Conservation (phyloP, 148 eudicot genomes). For the Silene uniflora region DNA sequence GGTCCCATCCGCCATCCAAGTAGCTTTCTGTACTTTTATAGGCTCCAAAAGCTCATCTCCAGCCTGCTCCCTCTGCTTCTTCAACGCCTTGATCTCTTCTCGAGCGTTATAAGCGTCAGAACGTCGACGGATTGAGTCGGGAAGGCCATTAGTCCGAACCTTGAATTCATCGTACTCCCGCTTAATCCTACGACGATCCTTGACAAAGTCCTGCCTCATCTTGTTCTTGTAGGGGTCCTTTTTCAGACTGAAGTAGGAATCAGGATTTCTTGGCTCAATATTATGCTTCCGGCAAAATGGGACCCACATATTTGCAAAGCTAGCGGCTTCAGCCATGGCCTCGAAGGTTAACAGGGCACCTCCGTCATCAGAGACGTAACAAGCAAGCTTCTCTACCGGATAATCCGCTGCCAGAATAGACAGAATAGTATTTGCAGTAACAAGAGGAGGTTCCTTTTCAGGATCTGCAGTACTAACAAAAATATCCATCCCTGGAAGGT, state of each 20-base stretch:
- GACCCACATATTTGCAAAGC: slow-evolving; percentile 89
- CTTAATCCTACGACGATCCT: slow-evolving; percentile 85
- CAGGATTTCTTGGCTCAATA: slow-evolving; percentile 91
- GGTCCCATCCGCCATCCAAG: slow-evolving; percentile 95
- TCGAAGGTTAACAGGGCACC: slow-evolving; percentile 88
- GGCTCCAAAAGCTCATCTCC: slow-evolving; percentile 57
- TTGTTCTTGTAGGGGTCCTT: slow-evolving; percentile 88
- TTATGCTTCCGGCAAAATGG: slow-evolving; percentile 85
- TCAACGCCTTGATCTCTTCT: slow-evolving; percentile 85
- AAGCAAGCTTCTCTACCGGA: slow-evolving; percentile 85
- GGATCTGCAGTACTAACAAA: slow-evolving; percentile 96
- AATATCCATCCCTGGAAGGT: slow-evolving; percentile 82
- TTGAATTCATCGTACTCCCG: slow-evolving; percentile 96
- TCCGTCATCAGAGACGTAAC: slow-evolving; percentile 96
- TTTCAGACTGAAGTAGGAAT: slow-evolving; percentile 66
- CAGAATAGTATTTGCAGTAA: slow-evolving; percentile 84
- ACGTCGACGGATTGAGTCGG: slow-evolving; percentile 81
- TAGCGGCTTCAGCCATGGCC: slow-evolving; percentile 97
- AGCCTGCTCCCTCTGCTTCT: slow-evolving; percentile 58
- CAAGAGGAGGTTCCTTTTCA: slow-evolving; percentile 90
- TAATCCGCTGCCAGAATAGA: slow-evolving; percentile 83
- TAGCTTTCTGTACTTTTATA: slow-evolving; percentile 62
- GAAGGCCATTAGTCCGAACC: slow-evolving; percentile 84
- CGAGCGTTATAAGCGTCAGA: slow-evolving; percentile 90
- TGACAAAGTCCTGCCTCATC: slow-evolving; percentile 72